Base-by-base conservation (phyloP, 148 eudicot genomes). In the Chenopodium album region DNA sequence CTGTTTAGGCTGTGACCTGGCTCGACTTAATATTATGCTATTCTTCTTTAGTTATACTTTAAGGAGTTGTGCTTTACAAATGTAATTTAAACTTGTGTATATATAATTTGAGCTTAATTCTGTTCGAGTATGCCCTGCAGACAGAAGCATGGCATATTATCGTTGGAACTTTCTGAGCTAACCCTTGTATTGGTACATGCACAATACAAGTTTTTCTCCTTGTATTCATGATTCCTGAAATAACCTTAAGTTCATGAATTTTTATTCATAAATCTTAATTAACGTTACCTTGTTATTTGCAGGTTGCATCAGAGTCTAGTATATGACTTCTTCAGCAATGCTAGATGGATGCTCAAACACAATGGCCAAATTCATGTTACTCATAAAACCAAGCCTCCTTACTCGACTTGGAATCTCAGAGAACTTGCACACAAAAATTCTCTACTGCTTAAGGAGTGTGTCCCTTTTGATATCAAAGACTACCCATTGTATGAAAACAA, bases 261-360 rank as follows among this genome's bases (percentile, higher is more conserved):
- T 26, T 26, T 26, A 26, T 26, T 26, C 26, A 26, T 26, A 26
- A 26, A 26, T 26, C 26, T 26, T 26, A 28, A 28, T 62, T 26
- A 23, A 28, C n/a, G 37, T 4, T 28, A 19, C 20, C 52, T 73
- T 47, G 70, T 60, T 73, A 13, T 74, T 9, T 7, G 5, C 63
- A 81, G 83, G 26, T 64, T 75, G 83, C 83, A 81, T n/a, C 56
- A 81, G 83, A 50, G 31, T 4, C 83, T 81, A 46, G 73, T 81
- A 34, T 32, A 63, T 7, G 83, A 46, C n/a, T 81, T 81, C 83
- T 81, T 81, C 48, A 63, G 73, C 72, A 81, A 81, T 3, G 83
- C 83, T 12, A 20, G 78, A 34, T 65, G 64, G 63, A 46, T 81
- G 22, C 65, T 81, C 7, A 28, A 19, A 20, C 20, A 48, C 0